These are phyloP conservation scores for Coniochaeta ligniaria DNA, from an alignment of 2,329 filamentous ascomycete species.

Conservation along the genomic window DNA sequence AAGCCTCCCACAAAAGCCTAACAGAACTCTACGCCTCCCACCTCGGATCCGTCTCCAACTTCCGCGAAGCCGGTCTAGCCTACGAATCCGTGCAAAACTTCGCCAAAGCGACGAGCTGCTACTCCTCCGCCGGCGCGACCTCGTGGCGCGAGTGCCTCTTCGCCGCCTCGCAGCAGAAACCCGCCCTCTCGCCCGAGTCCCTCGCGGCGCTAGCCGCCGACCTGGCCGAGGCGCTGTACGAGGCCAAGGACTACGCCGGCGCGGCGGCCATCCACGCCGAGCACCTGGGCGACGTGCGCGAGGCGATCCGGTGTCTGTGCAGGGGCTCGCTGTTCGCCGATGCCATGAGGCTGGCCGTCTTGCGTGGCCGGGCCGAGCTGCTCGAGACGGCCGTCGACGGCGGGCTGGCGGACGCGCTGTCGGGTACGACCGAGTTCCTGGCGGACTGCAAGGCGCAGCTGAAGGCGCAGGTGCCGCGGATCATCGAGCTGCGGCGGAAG, in stretches of 20 bases:
- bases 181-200: slow-evolving; percentile 52
- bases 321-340: slow-evolving; percentile 82
- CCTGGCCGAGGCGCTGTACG: slow-evolving; percentile 71
- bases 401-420: slow-evolving; percentile 73
- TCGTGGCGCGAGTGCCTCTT: slow-evolving; percentile 90
- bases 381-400: slow-evolving; percentile 65
- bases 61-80: slow-evolving; percentile 81
- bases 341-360: slow-evolving; percentile 70
- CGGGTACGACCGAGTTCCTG: slow-evolving; percentile 79
- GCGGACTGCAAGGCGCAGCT: slow-evolving; percentile 89
- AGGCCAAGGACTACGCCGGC: slow-evolving; percentile 75
- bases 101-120: slow-evolving; percentile 69
- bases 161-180: slow-evolving; percentile 59
- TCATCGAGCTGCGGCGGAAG: slow-evolving; percentile 72
- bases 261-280: slow-evolving; percentile 78
- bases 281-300: slow-evolving; percentile 66
- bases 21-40: slow-evolving; percentile 74
- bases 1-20: slow-evolving; percentile 56
- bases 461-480: slow-evolving; percentile 74
- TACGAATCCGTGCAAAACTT: slow-evolving; percentile 82
- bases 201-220: slow-evolving; percentile 62
- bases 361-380: slow-evolving; percentile 53
- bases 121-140: slow-evolving; percentile 66
- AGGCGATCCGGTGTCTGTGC: slow-evolving; percentile 72
- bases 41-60: slow-evolving; percentile 66